phyloP scores from a whole-genome alignment of 2,329 filamentous ascomycete genomes.

The Aspergillus niger region DNA sequence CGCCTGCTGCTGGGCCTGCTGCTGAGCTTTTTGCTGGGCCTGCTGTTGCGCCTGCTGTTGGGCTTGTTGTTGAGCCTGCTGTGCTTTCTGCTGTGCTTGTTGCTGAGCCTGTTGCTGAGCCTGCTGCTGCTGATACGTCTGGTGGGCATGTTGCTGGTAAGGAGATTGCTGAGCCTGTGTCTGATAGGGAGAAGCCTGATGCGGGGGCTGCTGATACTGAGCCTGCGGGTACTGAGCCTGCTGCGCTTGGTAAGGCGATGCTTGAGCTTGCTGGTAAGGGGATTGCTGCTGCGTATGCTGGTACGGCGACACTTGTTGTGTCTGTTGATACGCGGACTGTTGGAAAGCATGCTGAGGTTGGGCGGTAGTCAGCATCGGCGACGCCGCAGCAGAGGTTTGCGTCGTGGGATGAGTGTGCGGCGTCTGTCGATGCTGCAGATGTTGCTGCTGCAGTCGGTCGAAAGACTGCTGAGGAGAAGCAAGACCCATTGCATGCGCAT shows the following conservation, averaged over 20 bases:
- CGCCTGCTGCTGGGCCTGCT: not conserved
- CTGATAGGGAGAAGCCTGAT: conserved; percentile 19
- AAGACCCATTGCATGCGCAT: conserved; percentile 32
- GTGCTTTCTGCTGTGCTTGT: conserved; percentile 18
- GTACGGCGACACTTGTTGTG: conserved; percentile 8
- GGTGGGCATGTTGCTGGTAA: conserved; percentile 20
- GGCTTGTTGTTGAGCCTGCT: conserved; percentile 15
- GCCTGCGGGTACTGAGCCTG: conserved; percentile 8
- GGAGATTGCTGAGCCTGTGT: conserved; percentile 19
- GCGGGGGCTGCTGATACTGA: conserved; percentile 23
- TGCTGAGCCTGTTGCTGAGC: conserved; percentile 15
- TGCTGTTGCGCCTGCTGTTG: conserved; percentile 4
- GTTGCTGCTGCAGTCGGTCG: conserved; percentile 34
- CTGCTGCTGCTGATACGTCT: conserved; percentile 13
- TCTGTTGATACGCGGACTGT: conserved; percentile 11
- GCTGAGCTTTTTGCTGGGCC: not conserved
- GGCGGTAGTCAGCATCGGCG: conserved; percentile 22
- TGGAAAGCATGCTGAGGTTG: conserved; percentile 21
- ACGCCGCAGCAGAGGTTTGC: conserved; percentile 18
- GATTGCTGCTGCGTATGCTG: conserved; percentile 8
- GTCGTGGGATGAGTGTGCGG: conserved; percentile 17
- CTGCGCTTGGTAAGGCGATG: conserved; percentile 14
- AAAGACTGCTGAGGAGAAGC: conserved; percentile 36
- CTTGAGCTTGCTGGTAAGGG: conserved; percentile 13
- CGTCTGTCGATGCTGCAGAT: conserved; percentile 28